These are phyloP conservation scores for Pisolithus albus DNA, from an alignment of 768 basidiomycete genomes.

Conservation along the genomic window DNA sequence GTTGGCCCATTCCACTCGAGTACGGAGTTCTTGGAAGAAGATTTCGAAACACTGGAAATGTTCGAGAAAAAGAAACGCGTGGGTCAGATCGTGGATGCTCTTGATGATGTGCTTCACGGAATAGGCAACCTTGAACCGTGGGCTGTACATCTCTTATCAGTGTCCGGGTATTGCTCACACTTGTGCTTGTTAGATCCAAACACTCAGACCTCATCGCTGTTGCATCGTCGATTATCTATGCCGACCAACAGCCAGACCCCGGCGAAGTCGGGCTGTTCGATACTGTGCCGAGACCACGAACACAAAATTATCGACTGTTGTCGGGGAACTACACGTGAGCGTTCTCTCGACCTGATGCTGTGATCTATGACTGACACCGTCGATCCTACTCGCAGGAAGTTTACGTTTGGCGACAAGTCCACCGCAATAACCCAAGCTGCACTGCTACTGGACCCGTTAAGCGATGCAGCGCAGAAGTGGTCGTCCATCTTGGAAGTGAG, in stretches of 20 bases:
- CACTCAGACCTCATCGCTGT: slow-evolving; percentile 57
- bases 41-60: slow-evolving; percentile 61
- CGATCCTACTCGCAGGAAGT: slow-evolving; percentile 39
- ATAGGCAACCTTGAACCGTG: slow-evolving; percentile 37
- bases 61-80: slow-evolving; percentile 74
- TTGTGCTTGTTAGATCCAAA: slow-evolving; percentile 34
- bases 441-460: slow-evolving; percentile 78
- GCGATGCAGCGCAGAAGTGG: slow-evolving; percentile 82
- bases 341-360: background rate
- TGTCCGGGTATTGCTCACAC: background rate
- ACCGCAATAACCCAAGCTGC: slow-evolving; percentile 66
- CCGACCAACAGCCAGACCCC: slow-evolving; percentile 65
- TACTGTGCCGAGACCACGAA: slow-evolving; percentile 51
- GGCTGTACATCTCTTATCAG: slow-evolving; percentile 10
- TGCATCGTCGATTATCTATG: slow-evolving; percentile 65
- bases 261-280: slow-evolving; percentile 71
- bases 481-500: slow-evolving; percentile 68
- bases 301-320: slow-evolving; percentile 52
- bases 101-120: slow-evolving; percentile 46
- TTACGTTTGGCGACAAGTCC: slow-evolving; percentile 59
- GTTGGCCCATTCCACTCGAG: slow-evolving; percentile 58
- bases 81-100: slow-evolving; percentile 58
- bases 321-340: slow-evolving; percentile 61
- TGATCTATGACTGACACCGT: background rate
- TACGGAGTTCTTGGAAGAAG: slow-evolving; percentile 57